Conservation (phyloP, 768 basidiomycete species). For the Lyophyllum semitale region DNA sequence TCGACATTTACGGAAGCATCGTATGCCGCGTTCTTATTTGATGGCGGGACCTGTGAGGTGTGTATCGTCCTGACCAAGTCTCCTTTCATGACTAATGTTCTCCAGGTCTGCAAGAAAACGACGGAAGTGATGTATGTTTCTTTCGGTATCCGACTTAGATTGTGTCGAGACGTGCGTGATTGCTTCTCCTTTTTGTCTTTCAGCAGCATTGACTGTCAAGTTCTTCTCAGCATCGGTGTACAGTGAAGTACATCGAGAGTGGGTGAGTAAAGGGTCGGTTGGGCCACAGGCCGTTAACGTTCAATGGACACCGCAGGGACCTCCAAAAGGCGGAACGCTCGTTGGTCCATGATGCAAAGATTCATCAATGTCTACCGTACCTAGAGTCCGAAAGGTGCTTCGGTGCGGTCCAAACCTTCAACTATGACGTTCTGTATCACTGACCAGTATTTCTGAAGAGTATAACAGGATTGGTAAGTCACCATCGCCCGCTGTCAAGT, state of each 20-base stretch:
- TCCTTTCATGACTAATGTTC: background rate
- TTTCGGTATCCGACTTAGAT: constrained; percentile 45
- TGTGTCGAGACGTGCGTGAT: constrained; percentile 40
- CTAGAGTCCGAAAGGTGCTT: constrained; percentile 5
- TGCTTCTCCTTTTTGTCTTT: background rate
- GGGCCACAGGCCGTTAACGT: background rate
- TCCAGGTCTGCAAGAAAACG: constrained; percentile 38
- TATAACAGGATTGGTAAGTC: background rate
- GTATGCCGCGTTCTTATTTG: constrained; percentile 69
- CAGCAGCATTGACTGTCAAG: background rate
- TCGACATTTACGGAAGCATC: constrained; percentile 50
- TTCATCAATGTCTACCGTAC: constrained; percentile 4
- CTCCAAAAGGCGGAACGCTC: background rate
- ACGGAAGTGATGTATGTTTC: constrained; percentile 44
- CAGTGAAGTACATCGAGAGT: background rate
- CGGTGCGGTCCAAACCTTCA: background rate
- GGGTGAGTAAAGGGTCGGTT: constrained; percentile 1
- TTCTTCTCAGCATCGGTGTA: constrained; percentile 5
- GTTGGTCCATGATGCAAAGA: background rate
- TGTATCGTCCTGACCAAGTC: constrained; percentile 10
- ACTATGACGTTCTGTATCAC: background rate
- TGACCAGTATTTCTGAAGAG: background rate
- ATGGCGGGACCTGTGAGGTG: constrained; percentile 58
- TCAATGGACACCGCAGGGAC: background rate
- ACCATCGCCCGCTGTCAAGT: background rate